Conservation (phyloP, 345 rosid genomes). For the Mangifera indica region DNA sequence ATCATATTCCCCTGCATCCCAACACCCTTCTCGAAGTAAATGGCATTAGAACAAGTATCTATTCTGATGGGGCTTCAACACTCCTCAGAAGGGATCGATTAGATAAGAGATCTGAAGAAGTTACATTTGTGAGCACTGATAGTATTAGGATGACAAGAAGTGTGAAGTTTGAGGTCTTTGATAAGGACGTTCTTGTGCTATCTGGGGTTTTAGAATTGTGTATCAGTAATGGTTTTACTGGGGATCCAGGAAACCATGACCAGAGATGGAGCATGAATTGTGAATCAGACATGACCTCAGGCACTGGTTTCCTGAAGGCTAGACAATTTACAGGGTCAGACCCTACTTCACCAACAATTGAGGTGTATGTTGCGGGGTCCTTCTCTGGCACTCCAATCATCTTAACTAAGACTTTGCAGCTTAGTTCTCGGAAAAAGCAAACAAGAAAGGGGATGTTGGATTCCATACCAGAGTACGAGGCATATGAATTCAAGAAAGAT, state of each 20-base stretch:
- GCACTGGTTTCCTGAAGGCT: conserved; percentile 57
- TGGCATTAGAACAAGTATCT: conserved; percentile 56
- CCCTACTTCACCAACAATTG: conserved; percentile 52
- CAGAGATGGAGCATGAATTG: conserved; percentile 74
- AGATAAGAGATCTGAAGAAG: conserved; percentile 75
- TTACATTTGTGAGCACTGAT: conserved; percentile 79
- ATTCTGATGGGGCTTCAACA: conserved; percentile 56
- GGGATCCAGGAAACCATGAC: conserved; percentile 38
- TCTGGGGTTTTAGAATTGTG: conserved; percentile 65
- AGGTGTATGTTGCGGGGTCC: conserved; percentile 83
- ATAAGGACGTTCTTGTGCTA: conserved; percentile 54
- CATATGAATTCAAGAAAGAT: conserved; percentile 39
- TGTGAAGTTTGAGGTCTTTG: conserved; percentile 71
- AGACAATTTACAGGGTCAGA: conserved; percentile 46
- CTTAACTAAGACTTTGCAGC: conserved; percentile 71
- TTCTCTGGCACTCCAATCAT: conserved; percentile 75
- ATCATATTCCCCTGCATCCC: conserved; percentile 67
- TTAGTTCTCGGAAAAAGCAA: conserved; percentile 61
- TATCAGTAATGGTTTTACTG: conserved; percentile 38
- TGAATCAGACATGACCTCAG: conserved; percentile 41
- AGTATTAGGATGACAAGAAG: conserved; percentile 67
- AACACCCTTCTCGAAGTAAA: conserved; percentile 75
- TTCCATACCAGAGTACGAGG: conserved; percentile 74
- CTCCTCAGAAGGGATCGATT: conserved; percentile 76
- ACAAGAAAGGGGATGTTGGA: conserved; percentile 54